Evolutionary conservation across 208 protist species (phyloP).

Genomic region (Trypanosoma melophagium): DNA sequence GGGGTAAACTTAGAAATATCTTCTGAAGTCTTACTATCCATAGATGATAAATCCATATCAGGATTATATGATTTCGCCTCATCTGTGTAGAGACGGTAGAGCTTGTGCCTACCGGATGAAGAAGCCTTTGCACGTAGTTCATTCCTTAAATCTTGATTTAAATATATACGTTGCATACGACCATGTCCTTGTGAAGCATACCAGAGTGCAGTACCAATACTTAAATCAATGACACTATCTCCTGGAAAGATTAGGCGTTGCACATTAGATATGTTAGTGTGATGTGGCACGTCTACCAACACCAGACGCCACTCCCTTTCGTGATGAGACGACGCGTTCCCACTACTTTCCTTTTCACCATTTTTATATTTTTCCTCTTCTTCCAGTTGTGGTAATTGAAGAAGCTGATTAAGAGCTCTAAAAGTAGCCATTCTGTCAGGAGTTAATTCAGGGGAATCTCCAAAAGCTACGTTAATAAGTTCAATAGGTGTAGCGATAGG

Average conservation of each 20-base stretch:
- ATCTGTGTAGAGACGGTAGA: constrained; percentile 18
- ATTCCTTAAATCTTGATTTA: constrained; percentile 21
- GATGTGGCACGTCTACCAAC: constrained; percentile 79
- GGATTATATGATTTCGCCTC: constrained; percentile 18
- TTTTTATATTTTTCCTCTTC: background rate
- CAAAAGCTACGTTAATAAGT: constrained; percentile 94
- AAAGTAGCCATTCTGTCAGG: constrained; percentile 85
- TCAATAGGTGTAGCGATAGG: constrained; percentile 88
- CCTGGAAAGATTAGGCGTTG: constrained; percentile 74
- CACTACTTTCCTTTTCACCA: no score
- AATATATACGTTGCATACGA: constrained; percentile 66
- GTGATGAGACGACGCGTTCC: background rate
- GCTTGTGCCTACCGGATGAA: constrained; percentile 9
- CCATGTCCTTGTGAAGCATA: constrained; percentile 85
- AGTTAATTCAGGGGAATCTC: constrained; percentile 61
- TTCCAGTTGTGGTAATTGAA: constrained; percentile 45
- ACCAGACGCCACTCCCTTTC: constrained; percentile 88
- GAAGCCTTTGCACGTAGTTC: constrained; percentile 17
- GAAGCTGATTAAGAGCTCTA: constrained; percentile 76
- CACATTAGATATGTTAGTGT: constrained; percentile 41
- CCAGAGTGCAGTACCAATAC: constrained; percentile 95
- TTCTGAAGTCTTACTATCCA: background rate
- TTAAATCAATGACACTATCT: constrained; percentile 94
- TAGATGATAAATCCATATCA: constrained; percentile 2
- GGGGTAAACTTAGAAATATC: constrained; percentile 35